Base-by-base conservation (phyloP, 2,329 filamentous ascomycete genomes). In the Ophiostoma montium region DNA sequence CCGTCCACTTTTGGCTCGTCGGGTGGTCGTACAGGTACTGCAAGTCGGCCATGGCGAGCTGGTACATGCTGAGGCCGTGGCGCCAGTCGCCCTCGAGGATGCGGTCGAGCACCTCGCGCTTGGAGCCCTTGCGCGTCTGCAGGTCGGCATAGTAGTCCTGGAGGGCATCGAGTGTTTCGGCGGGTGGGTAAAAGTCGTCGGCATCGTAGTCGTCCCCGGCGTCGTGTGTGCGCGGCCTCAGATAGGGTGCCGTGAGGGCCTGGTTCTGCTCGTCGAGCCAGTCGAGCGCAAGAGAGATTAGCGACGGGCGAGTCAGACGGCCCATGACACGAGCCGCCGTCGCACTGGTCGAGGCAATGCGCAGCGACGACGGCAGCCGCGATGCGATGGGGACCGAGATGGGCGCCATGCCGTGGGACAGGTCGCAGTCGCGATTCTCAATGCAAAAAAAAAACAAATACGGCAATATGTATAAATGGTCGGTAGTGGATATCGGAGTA, bases 261-360 rank as follows among this genome's bases (percentile, higher is more conserved):
- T 78, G 68, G 54, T 84, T 81, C 54, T 72, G 69, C 45, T 82
- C 76, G 50, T 82, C 76, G 3, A 94, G 77, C 87, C 87, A 94
- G 66, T 83, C 75, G 19, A 88, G 71, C 1, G 76, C 83, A 9
- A 94, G 72, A 0, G 79, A 76, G 23, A 92, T 66, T 19, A 94
- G 74, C 0, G 84, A 79, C 43, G 80, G 68, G 46, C 86, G 80
- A 2, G 85, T 83, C 16, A 94, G 72, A 49, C 80, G 81, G 52
- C 70, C 74, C 45, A 94, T 71, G 36, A 75, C 71, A 62, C 84
- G 86, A 55, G 74, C 62, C 45, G 87, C 74, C 30, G 78, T 70
- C 42, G 75, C 68, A 59, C 82, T 83, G 51, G 75, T 69, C 9
- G 82, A 70, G 50, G 80, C 74, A 59, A 90, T 73, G 57, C 80